Percentiles rank a stretch among this genome's conserved stretches.
Evolutionary conservation across 208 protist genomes (phyloP).

Genomic region (Acanthamoeba royreba): DNA sequence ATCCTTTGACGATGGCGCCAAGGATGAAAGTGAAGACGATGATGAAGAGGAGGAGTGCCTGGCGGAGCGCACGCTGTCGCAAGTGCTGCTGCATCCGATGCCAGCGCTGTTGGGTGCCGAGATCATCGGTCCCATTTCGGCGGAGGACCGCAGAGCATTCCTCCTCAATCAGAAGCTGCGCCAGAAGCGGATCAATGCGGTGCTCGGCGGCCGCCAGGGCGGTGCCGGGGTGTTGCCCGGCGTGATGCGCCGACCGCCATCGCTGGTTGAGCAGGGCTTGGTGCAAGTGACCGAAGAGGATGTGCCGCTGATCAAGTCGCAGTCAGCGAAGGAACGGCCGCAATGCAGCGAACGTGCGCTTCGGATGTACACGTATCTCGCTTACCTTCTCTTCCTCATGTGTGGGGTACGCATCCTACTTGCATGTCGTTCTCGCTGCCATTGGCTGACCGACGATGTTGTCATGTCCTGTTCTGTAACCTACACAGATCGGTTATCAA

Average conservation of each 20-base stretch:
- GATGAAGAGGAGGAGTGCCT: background rate
- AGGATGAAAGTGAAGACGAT: too few relatives aligned
- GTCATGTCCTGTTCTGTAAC: background rate
- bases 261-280: background rate
- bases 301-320: too few relatives aligned
- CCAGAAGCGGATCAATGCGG: background rate
- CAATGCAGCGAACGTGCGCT: background rate
- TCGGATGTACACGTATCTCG: background rate
- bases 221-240: background rate
- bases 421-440: background rate
- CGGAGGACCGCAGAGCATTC: background rate
- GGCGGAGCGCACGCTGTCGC: background rate
- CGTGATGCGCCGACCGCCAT: background rate
- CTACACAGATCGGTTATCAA: background rate
- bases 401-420: background rate
- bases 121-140: background rate
- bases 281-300: background rate
- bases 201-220: background rate
- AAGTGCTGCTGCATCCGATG: background rate
- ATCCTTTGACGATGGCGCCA: too few relatives aligned
- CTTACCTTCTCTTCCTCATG: constrained; percentile 15
- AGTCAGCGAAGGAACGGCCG: background rate
- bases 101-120: background rate
- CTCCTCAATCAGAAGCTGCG: background rate
- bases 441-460: background rate